Evolutionary conservation across 257 asterid species (phyloP).

Genomic region (Nicotiana otophora): DNA sequence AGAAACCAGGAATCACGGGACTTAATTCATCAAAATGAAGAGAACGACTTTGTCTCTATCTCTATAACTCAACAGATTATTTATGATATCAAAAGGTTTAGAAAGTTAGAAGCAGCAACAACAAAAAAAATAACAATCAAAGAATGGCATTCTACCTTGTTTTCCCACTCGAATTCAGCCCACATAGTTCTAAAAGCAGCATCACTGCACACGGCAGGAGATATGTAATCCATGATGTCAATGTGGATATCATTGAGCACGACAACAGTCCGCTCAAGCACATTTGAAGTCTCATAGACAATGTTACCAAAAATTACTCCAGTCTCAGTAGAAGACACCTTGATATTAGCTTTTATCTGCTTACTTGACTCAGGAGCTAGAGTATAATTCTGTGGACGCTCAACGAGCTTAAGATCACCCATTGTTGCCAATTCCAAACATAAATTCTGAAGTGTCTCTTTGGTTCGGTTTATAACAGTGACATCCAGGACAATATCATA

Average conservation of each 20-base stretch:
- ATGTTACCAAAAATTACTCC: conserved; percentile 95
- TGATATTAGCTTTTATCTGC: conserved; percentile 88
- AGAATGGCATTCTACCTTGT: conserved; percentile 52
- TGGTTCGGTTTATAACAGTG: conserved; percentile 78
- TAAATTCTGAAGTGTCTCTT: conserved; percentile 88
- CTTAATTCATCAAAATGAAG: not conserved
- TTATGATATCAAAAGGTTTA: not conserved
- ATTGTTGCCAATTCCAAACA: conserved; percentile 94
- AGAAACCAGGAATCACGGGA: not conserved
- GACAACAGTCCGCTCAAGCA: conserved; percentile 81
- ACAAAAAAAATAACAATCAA: not conserved
- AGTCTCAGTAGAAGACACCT: conserved; percentile 96
- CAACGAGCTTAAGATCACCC: conserved; percentile 98
- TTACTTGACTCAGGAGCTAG: conserved; percentile 89
- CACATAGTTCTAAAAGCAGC: conserved; percentile 94
- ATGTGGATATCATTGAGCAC: conserved; percentile 95
- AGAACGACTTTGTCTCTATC: not conserved
- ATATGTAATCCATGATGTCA: conserved; percentile 96
- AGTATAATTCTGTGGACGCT: conserved; percentile 93
- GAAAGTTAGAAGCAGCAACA: not conserved
- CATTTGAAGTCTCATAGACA: conserved; percentile 90
- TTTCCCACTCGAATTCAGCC: conserved; percentile 99
- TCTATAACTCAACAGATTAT: not conserved
- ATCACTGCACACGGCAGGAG: conserved; percentile 90
- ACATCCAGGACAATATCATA: conserved; percentile 94